Evolutionary conservation across 2,329 filamentous ascomycete species (phyloP).

Genomic region (Hymenoscyphus fructigenus): DNA sequence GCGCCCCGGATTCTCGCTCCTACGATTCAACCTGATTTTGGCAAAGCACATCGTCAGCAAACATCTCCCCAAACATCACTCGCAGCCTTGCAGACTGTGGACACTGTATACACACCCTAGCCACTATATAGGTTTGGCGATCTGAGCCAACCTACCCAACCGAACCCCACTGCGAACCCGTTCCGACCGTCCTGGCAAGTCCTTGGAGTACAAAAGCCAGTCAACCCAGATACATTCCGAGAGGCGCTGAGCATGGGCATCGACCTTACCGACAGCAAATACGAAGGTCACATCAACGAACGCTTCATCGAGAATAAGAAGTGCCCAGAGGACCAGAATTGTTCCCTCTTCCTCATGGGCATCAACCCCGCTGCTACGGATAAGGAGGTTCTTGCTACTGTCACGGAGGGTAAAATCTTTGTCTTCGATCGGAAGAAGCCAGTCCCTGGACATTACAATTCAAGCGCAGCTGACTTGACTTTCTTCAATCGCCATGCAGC

Average conservation of each 20-base stretch:
- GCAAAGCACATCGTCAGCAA: too few species aligned
- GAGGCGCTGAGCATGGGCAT: neutral
- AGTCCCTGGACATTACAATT: neutral
- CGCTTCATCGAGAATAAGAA: slow-evolving; percentile 12
- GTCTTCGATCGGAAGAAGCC: neutral
- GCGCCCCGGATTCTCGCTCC: too few species aligned
- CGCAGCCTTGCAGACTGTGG: too few species aligned
- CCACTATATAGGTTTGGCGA: too few species aligned
- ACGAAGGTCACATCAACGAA: slow-evolving; percentile 13
- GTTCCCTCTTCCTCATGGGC: slow-evolving; percentile 11
- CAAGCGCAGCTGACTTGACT: neutral
- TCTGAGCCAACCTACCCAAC: neutral
- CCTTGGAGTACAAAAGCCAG: neutral
- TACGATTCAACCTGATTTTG: too few species aligned
- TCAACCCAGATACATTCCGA: neutral
- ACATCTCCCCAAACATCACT: too few species aligned
- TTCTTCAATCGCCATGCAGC: neutral
- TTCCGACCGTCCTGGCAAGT: neutral
- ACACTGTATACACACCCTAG: too few species aligned
- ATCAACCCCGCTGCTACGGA: slow-evolving; percentile 7
- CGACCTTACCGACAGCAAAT: slow-evolving; percentile 13
- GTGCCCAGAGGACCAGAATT: slow-evolving; percentile 11
- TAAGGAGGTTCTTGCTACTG: slow-evolving; percentile 15
- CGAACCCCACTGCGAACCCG: neutral
- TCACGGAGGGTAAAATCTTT: slow-evolving; percentile 7